Evolutionary conservation across 2,329 filamentous ascomycete genomes (phyloP).

Genomic region (Clarireedia monteithiana): DNA sequence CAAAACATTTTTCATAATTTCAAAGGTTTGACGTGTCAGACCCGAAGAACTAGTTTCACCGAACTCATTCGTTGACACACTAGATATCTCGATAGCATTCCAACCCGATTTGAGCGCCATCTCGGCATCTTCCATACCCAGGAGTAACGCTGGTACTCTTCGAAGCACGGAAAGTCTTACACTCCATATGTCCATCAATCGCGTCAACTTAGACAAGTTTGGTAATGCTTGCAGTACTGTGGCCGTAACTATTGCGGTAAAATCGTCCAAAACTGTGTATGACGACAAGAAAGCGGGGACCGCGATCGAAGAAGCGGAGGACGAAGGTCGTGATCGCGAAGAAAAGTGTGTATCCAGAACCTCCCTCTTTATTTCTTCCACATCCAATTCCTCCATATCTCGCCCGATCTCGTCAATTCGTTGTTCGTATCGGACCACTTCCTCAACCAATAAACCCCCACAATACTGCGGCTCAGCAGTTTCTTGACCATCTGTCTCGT

Average conservation of each 20-base stretch:
- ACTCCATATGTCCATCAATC: conserved; percentile 70
- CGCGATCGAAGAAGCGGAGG: conserved; percentile 37
- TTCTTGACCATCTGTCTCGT: conserved; percentile 4
- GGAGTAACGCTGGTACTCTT: conserved; percentile 62
- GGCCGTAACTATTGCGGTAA: conserved; percentile 83
- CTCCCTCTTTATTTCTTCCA: conserved; percentile 85
- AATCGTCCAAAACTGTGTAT: conserved; percentile 74
- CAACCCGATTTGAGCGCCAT: conserved; percentile 59
- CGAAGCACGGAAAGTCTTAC: conserved; percentile 67
- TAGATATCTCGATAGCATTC: conserved; percentile 44
- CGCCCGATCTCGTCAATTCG: conserved; percentile 67
- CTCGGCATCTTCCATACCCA: conserved; percentile 58
- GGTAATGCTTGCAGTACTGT: conserved; percentile 87
- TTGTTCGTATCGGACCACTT: conserved; percentile 61
- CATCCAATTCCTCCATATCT: conserved; percentile 60
- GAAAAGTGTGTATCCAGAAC: conserved; percentile 75
- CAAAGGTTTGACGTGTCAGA: conserved; percentile 36
- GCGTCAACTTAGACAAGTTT: conserved; percentile 64
- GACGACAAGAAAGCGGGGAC: conserved; percentile 37
- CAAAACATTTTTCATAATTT: conserved; percentile 55
- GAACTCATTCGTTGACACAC: conserved; percentile 9
- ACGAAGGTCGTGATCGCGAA: conserved; percentile 46
- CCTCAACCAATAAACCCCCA: conserved; percentile 59
- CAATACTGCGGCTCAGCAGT: conserved; percentile 20
- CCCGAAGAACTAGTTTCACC: conserved; percentile 7